Evolutionary conservation across 768 basidiomycete genomes (phyloP), one percentile per base, ranked within the genome.

Genomic region (Lentinula raphanica): DNA sequence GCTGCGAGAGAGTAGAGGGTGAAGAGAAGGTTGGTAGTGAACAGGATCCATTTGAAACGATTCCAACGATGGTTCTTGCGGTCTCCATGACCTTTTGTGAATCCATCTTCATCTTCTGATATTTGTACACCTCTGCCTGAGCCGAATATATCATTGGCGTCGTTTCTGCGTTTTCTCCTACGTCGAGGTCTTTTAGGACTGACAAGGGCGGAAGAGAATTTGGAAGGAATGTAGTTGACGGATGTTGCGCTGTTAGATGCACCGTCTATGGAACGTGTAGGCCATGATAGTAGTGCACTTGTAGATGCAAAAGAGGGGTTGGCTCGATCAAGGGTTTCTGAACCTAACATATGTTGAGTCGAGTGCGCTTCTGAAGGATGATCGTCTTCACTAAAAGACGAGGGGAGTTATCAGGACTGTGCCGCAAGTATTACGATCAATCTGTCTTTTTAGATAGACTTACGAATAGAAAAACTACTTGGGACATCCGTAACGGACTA

Each of bases 1-100:
- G 79, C 79, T 2, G 77, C 71, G 50, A 91, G 69, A 19, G 85
- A 79, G 67, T 88, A 91, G 3, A 71, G 62, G 17, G 85, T 75
- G 55, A 90, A 76, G 70, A 85, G 32, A 32, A 76, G 64, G 66
- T 92, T 93, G 49, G 87, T 74, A 48, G 82, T 44, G 69, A 93
- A 87, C 3, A 94, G 69, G 11, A 79, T 72, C 90, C 90, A 92
- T 69, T 94, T 94, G 79, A 93, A 94, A 61, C 76, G 80, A 66
- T 85, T 93, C 92, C 92, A 94, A 15, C 85, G 74, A 58, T 88
- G 71, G 60, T 72, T 72, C 49, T 51, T 56, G 35, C 68, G 71
- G 63, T 77, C 69, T 59, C 73, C 72, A 1, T 54, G 28, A 25
- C 23, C 38, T n/a, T 53, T 36, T n/a, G 28, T 31, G 5, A 15